Conservation (phyloP, 805 yeast genomes). For the Metschnikowia kunwiensis region DNA sequence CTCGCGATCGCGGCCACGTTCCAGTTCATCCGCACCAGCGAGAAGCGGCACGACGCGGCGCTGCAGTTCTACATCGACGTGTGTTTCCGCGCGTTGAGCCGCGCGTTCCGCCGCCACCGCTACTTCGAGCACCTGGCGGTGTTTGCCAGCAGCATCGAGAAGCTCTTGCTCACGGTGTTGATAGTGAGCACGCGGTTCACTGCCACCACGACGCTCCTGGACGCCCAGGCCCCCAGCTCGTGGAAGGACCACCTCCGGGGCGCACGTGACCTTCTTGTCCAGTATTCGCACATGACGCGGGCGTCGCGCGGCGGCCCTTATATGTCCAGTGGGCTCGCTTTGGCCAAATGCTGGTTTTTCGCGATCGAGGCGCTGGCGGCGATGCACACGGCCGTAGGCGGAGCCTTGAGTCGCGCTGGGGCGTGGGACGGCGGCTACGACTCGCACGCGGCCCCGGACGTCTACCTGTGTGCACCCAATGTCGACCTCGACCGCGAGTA, state of each 20-base stretch:
- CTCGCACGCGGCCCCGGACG: neutral
- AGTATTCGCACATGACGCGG: constrained; percentile 16
- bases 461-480: constrained; percentile 4
- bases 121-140: constrained; percentile 12
- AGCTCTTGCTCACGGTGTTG: constrained; percentile 25
- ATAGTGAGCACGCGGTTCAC: constrained; percentile 25
- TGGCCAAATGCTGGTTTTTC: constrained; percentile 28
- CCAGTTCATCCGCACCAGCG: constrained; percentile 24
- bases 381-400: constrained; percentile 19
- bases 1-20: constrained; percentile 29
- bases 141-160: constrained; percentile 22
- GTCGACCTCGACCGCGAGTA: constrained; percentile 9
- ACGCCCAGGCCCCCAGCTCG: constrained; percentile 13
- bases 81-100: constrained; percentile 22
- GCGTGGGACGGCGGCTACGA: constrained; percentile 2
- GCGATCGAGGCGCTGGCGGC: constrained; percentile 26
- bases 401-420: constrained; percentile 6
- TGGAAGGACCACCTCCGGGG: constrained; percentile 28
- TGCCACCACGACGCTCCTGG: constrained; percentile 17
- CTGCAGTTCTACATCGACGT: constrained; percentile 21
- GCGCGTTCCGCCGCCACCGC: constrained; percentile 19
- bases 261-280: constrained; percentile 25
- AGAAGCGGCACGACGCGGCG: constrained; percentile 20
- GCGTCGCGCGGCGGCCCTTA: constrained; percentile 6
- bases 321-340: constrained; percentile 23